Conservation (phyloP, 768 basidiomycete genomes). For the Tylopilus sp. region DNA sequence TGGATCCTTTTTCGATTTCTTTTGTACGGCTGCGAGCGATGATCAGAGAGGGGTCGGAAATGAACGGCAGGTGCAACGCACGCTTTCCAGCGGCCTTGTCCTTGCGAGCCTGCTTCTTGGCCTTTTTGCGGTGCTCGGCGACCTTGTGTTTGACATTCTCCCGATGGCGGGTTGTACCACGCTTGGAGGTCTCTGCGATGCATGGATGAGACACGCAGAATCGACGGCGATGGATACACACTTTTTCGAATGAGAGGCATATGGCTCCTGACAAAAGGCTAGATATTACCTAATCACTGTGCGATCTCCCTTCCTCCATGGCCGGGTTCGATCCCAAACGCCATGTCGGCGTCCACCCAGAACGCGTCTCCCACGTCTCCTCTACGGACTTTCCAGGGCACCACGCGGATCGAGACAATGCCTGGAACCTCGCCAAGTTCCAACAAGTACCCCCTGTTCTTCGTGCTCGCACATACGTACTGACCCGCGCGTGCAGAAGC, state of each 20-base stretch:
- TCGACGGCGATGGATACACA: slow-evolving; percentile 27
- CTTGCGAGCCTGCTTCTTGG: slow-evolving; percentile 69
- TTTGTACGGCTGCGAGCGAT: slow-evolving; percentile 33
- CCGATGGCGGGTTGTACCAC: slow-evolving; percentile 69
- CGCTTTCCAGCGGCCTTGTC: slow-evolving; percentile 83
- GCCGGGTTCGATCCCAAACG: slow-evolving; percentile 39
- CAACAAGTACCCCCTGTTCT: slow-evolving; percentile 53
- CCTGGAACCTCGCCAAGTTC: slow-evolving; percentile 78
- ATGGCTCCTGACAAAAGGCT: background rate
- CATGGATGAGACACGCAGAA: background rate
- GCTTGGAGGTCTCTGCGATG: slow-evolving; percentile 77
- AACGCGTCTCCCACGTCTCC: slow-evolving; percentile 75
- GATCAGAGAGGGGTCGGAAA: background rate
- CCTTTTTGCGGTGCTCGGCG: slow-evolving; percentile 74
- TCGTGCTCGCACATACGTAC: background rate
- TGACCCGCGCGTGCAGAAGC: slow-evolving; percentile 46
- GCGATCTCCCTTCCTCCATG: slow-evolving; percentile 6
- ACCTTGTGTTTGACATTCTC: slow-evolving; percentile 73
- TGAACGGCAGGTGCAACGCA: slow-evolving; percentile 27
- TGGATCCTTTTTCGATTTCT: slow-evolving; percentile 67
- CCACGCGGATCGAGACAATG: slow-evolving; percentile 77
- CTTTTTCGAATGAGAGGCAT: slow-evolving; percentile 73
- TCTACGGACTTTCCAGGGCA: slow-evolving; percentile 92
- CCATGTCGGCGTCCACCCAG: slow-evolving; percentile 67
- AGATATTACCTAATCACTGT: slow-evolving; percentile 18